Conservation (phyloP, 2,329 filamentous ascomycete genomes). For the Elsinoe batatas region DNA sequence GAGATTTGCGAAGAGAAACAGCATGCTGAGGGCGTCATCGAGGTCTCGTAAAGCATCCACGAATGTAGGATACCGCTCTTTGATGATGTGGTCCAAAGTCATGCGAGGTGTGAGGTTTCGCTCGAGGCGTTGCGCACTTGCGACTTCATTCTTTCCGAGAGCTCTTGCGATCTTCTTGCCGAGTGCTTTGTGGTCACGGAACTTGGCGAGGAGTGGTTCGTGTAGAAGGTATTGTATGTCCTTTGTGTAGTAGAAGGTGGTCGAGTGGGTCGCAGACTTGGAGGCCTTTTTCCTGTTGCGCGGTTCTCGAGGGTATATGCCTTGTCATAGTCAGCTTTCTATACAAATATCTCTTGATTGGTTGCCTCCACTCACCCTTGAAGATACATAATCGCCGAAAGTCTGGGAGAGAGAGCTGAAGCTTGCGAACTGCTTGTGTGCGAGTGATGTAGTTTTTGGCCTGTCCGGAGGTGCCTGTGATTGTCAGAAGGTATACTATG, state of each 20-base stretch:
- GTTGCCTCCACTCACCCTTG: slow-evolving; percentile 52
- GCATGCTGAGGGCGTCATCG: slow-evolving; percentile 91
- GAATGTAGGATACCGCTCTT: slow-evolving; percentile 96
- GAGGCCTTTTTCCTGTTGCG: slow-evolving; percentile 94
- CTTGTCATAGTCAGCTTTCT: slow-evolving; percentile 27
- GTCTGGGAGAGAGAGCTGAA: slow-evolving; percentile 93
- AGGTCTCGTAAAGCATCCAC: slow-evolving; percentile 87
- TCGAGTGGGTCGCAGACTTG: slow-evolving; percentile 79
- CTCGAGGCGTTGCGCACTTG: slow-evolving; percentile 80
- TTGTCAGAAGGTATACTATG: slow-evolving; percentile 6
- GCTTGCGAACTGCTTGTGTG: slow-evolving; percentile 93
- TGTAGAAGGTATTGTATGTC: slow-evolving; percentile 98
- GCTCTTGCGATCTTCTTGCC: slow-evolving; percentile 96
- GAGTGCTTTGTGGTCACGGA: slow-evolving; percentile 91
- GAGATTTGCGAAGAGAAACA: slow-evolving; percentile 94
- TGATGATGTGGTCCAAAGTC: slow-evolving; percentile 91
- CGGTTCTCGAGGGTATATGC: slow-evolving; percentile 95
- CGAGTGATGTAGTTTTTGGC: slow-evolving; percentile 98
- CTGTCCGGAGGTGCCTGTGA: slow-evolving; percentile 66
- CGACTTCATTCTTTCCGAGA: slow-evolving; percentile 80
- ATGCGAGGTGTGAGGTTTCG: slow-evolving; percentile 83
- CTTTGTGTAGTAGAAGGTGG: slow-evolving; percentile 86
- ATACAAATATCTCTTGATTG: neutral
- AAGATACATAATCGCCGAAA: slow-evolving; percentile 98
- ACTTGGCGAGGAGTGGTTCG: slow-evolving; percentile 86